phyloP scores from a whole-genome alignment of 1,139 yeast genomes.

The Suhomyces maxii region DNA sequence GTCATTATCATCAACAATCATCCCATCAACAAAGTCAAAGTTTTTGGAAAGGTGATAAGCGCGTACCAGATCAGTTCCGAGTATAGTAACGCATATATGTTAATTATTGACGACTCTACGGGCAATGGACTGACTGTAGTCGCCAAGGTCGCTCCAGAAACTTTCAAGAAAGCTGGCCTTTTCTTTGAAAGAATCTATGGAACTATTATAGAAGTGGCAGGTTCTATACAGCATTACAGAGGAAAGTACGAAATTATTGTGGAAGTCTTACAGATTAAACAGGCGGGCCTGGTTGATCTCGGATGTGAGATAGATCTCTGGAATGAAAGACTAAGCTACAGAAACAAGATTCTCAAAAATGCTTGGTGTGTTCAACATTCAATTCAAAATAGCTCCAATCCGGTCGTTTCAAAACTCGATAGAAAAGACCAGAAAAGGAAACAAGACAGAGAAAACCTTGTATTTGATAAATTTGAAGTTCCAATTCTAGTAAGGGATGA shows the following conservation, averaged over 20 bases:
- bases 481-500: slow-evolving; percentile 6
- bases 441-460: background rate
- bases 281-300: background rate
- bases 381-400: background rate
- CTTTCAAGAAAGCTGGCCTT: slow-evolving; percentile 15
- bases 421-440: slow-evolving; percentile 1
- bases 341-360: slow-evolving; percentile 17
- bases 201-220: slow-evolving; percentile 11
- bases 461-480: background rate
- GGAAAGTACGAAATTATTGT: slow-evolving; percentile 6
- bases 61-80: slow-evolving; percentile 5
- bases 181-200: slow-evolving; percentile 10
- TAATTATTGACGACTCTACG: slow-evolving; percentile 29
- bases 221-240: slow-evolving; percentile 2
- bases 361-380: slow-evolving; percentile 26
- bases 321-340: slow-evolving; percentile 27
- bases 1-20: slow-evolving; percentile 32
- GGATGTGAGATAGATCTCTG: slow-evolving; percentile 24
- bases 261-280: background rate
- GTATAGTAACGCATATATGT: slow-evolving; percentile 2
- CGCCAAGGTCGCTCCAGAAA: slow-evolving; percentile 11
- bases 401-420: background rate
- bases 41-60: slow-evolving; percentile 31
- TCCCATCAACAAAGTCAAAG: slow-evolving; percentile 29
- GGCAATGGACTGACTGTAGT: slow-evolving; percentile 17